Evolutionary conservation across 2,329 filamentous ascomycete species (phyloP), one percentile per base, ranked within the genome.

Genomic region (Penicillium rolfsii): DNA sequence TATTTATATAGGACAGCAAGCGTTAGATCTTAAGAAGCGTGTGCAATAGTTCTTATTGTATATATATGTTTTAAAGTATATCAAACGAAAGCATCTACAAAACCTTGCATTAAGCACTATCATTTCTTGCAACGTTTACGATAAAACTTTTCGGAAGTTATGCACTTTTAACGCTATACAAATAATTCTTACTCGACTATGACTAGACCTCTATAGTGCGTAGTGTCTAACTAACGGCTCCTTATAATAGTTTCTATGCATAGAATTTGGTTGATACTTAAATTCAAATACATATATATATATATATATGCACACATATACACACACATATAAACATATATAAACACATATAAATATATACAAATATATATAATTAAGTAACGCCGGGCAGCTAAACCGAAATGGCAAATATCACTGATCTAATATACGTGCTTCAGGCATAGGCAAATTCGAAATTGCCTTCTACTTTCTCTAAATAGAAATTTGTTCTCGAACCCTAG

Each of bases 81-180:
- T 59, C 40, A 58, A 59, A 14, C 52, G 45, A 53, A 62, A 62
- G 35, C 60, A 62, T 62, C 50, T 62, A 26, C 33, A 50, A 14
- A 55, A 55, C 8, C 30, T 59, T 12, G 3, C n/a, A 30, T 55
- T 24, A 55, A 55, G 35, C 41, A 24, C 41, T 11, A 12, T 12
- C 1, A 55, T 59, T 41, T 35, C 33, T 2, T 59, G 52, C 19
- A 59, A 59, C 28, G 33, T 59, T 55, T 59, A 35, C 16, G 43
- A 59, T 33, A 22, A 59, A 33, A 22, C 1, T 59, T 59, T 35
- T 3, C 57, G 2, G 41, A 55, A 41, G 35, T 41, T 11, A 59
- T 59, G 43, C 43, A 59, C 35, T 55, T 59, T 55, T 43, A 59
- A 14, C 41, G 57, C 3, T 24, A 59, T 43, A 35, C 52, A 38